These are phyloP conservation scores for Dendrothele bispora DNA, from an alignment of 768 basidiomycete genomes.

Conservation along the genomic window DNA sequence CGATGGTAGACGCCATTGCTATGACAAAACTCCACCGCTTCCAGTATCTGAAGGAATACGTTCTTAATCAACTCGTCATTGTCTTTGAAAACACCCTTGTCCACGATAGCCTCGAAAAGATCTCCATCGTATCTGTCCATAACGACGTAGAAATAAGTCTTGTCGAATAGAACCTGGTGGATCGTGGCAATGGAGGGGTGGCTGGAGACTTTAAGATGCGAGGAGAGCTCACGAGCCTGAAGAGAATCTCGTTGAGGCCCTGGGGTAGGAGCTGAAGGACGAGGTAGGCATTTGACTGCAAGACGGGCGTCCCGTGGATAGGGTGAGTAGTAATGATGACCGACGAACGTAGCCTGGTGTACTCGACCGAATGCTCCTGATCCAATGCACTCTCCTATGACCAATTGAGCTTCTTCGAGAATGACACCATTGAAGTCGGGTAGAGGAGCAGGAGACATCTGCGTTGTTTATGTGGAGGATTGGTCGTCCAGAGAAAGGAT, in stretches of 20 bases:
- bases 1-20: constrained; percentile 73
- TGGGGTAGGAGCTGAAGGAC: constrained; percentile 48
- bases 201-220: constrained; percentile 50
- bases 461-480: too few relatives aligned
- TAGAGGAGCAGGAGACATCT: constrained; percentile 42
- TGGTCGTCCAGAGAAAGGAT: too few relatives aligned
- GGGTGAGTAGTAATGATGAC: too few relatives aligned
- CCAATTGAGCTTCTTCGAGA: constrained; percentile 61
- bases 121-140: constrained; percentile 59
- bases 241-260: constrained; percentile 55
- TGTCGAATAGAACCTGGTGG: constrained; percentile 61
- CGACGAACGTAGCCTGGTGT: constrained; percentile 64
- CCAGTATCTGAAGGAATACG: constrained; percentile 74
- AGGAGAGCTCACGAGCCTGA: constrained; percentile 69
- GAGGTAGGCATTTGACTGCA: constrained; percentile 78
- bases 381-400: constrained; percentile 63
- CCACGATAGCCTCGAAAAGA: constrained; percentile 67
- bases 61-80: constrained; percentile 62
- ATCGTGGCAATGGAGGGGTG: constrained; percentile 71
- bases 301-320: constrained; percentile 42
- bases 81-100: constrained; percentile 49
- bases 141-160: constrained; percentile 66
- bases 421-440: constrained; percentile 53
- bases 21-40: constrained; percentile 77
- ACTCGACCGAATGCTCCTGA: constrained; percentile 78